These are phyloP conservation scores for Coemansia sp. DNA, from an alignment of 192 early-diverging fungal genomes.

Conservation along the genomic window DNA sequence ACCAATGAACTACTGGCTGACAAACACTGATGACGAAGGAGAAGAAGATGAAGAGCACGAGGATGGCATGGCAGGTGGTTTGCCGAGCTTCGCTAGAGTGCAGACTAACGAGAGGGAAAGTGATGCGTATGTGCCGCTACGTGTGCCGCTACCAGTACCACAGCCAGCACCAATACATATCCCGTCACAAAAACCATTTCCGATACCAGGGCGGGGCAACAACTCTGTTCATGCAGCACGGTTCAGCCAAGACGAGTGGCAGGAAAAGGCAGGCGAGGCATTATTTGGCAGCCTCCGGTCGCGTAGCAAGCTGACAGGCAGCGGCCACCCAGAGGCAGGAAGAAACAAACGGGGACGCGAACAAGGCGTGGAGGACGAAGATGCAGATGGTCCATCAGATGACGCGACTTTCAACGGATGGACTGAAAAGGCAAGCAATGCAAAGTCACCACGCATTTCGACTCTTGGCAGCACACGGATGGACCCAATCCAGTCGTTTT, in stretches of 20 bases:
- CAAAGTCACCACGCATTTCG: constrained; percentile 1
- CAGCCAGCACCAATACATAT: too few species aligned
- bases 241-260: constrained; percentile 43
- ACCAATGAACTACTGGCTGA: constrained; percentile 48
- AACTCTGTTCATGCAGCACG: neutral
- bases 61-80: neutral
- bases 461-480: neutral
- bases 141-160: constrained; percentile 14
- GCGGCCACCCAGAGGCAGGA: neutral
- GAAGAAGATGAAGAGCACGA: constrained; percentile 11
- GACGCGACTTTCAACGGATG: constrained; percentile 5
- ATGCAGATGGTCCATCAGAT: neutral
- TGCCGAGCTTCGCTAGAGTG: neutral
- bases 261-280: constrained; percentile 19
- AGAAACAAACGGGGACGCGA: neutral
- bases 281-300: constrained; percentile 40
- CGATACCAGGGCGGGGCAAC: neutral
- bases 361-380: neutral
- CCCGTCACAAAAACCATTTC: too few species aligned
- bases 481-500: neutral
- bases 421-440: neutral
- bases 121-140: constrained; percentile 17
- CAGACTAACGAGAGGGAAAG: neutral
- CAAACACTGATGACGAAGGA: constrained; percentile 16
- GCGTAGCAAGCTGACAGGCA: neutral